Conservation (phyloP, 2,329 filamentous ascomycete species). For the Davidsoniella eucalypti region DNA sequence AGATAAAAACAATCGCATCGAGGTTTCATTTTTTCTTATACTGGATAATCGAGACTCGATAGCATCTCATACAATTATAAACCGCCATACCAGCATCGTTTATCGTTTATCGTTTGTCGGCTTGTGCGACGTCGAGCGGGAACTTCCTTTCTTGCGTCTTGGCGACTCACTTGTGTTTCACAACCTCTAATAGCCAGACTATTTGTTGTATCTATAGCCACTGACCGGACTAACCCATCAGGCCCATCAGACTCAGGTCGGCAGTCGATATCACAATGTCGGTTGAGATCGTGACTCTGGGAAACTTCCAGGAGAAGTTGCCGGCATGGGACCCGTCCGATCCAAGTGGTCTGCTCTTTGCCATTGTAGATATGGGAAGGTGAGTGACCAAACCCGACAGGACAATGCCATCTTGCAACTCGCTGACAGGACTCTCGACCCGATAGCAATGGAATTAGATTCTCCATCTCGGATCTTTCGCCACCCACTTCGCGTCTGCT, state of each 20-base stretch:
- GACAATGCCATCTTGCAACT: background rate
- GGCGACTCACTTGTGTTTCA: too few species aligned
- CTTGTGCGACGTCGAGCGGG: too few species aligned
- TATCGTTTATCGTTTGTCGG: too few species aligned
- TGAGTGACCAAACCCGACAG: constrained; percentile 15
- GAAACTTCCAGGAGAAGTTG: constrained; percentile 32
- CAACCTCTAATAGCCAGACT: too few species aligned
- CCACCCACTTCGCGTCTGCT: constrained; percentile 56
- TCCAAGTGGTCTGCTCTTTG: constrained; percentile 33
- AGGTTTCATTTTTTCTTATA: too few species aligned
- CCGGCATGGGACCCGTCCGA: constrained; percentile 29
- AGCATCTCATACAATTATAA: too few species aligned
- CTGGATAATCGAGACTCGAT: too few species aligned
- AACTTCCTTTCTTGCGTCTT: too few species aligned
- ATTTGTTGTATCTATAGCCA: too few species aligned
- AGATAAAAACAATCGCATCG: too few species aligned
- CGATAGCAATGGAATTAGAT: constrained; percentile 73
- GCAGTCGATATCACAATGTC: constrained; percentile 16
- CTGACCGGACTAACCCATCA: background rate
- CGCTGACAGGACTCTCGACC: background rate
- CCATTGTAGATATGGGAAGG: constrained; percentile 46
- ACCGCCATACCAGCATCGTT: too few species aligned
- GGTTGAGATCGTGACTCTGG: constrained; percentile 31
- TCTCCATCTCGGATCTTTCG: constrained; percentile 71
- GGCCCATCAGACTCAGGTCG: background rate